phyloP scores from a whole-genome alignment of 176 grass and related monocot genomes.

The Hordeum vulgare region DNA sequence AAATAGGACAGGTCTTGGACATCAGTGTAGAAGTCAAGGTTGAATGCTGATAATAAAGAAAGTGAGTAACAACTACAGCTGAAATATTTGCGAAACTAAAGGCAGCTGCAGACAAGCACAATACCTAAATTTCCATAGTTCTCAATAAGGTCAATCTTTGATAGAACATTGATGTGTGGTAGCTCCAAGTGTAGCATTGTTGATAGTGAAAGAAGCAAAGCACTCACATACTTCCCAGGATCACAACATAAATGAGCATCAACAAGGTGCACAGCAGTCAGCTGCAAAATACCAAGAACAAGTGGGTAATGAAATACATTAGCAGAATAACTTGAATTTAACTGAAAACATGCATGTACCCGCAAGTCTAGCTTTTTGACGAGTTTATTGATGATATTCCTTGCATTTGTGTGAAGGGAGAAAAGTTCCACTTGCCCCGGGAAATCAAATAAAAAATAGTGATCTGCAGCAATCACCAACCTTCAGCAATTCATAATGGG shows the following conservation, averaged over 20 bases:
- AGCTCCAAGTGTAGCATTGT: conserved; percentile 91
- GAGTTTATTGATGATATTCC: conserved; percentile 59
- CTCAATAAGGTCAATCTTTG: conserved; percentile 96
- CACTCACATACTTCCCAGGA: conserved; percentile 97
- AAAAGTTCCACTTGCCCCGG: conserved; percentile 98
- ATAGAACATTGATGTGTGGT: conserved; percentile 91
- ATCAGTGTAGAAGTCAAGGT: conserved; percentile 95
- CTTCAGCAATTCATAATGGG: neutral
- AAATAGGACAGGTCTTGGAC: conserved; percentile 89
- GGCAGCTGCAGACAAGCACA: neutral
- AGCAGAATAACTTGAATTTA: neutral
- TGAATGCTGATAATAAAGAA: conserved; percentile 60
- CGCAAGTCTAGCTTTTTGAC: conserved; percentile 79
- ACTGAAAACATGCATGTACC: conserved; percentile 35
- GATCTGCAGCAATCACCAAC: conserved; percentile 54
- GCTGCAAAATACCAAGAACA: conserved; percentile 38
- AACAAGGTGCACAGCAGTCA: conserved; percentile 74
- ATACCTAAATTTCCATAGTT: conserved; percentile 88
- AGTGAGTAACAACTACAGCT: conserved; percentile 16
- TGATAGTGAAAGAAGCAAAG: conserved; percentile 88
- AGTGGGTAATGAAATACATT: neutral
- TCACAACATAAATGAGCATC: conserved; percentile 97
- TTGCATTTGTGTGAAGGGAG: conserved; percentile 91
- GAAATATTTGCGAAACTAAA: conserved; percentile 13
- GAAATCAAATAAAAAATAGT: conserved; percentile 97